Base-by-base conservation (phyloP, 805 yeast species). In the Sugiyamaella floridensis region DNA sequence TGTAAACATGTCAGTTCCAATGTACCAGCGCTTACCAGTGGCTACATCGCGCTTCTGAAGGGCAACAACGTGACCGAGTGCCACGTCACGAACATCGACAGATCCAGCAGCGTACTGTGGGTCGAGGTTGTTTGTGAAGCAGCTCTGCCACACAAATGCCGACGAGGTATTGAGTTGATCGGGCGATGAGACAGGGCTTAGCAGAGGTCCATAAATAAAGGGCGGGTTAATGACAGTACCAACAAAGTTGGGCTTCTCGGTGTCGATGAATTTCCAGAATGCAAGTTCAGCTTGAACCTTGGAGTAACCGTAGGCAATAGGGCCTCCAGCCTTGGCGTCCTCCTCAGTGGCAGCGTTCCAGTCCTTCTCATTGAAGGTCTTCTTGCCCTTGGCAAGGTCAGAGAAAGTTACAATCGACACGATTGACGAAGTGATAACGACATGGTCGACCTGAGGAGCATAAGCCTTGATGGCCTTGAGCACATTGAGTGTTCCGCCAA, bases 81-180 rank as follows among this genome's bases (percentile, higher is more conserved):
- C 85, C 42, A 79, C 83, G 60, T 83, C 86, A 60, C 85, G 72
- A 4, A 82, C 86, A 63, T 82, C 85, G 40, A 77, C 70, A 45
- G 62, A 72, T 14, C 63, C 16, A n/a, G 40, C 18, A 14, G 37
- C 47, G 26, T n/a, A 44, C 1, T 12, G 37, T 12, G 41, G 47
- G 10, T 20, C 45, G 1, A 40, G 15, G n/a, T 10, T 11, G 37
- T 14, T 14, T 10, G 48, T 34, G 22, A 28, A 28, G 12, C 28
- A 41, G 9, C 49, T 40, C 4, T 22, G n/a, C n/a, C 43, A 37
- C 15, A 45, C 49, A 32, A 43, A 34, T 22, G 20, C 15, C 14
- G 45, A 45, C 26, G 57, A 54, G 10, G 55, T 41, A 40, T 50
- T 50, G 43, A 54, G 20, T 7, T 16, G 28, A 4, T 41, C 53